phyloP scores from a whole-genome alignment of 305 asterid genomes.

The Stenogyne calaminthoides region DNA sequence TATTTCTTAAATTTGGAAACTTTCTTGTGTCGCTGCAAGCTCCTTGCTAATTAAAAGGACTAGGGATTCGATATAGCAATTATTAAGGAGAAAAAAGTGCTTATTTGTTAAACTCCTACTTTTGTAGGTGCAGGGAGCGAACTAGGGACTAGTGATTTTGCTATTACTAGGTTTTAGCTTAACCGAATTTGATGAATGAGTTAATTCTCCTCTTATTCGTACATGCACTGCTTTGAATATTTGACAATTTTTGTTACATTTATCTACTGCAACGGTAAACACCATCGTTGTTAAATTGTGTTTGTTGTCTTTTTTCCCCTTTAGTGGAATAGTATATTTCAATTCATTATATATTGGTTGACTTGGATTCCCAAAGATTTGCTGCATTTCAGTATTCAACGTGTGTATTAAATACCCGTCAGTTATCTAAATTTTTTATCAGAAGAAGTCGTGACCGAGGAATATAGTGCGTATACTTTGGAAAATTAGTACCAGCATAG shows the following conservation, averaged over 20 bases:
- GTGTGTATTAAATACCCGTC: neutral
- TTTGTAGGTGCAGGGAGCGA: neutral
- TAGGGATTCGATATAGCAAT: neutral
- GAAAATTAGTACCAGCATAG: neutral
- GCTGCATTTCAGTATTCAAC: constrained; percentile 8
- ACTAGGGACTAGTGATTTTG: neutral
- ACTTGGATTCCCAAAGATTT: constrained; percentile 28
- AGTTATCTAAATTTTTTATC: neutral
- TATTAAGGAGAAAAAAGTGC: neutral
- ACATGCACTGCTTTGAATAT: neutral
- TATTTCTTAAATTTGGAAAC: neutral
- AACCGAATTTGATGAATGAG: neutral
- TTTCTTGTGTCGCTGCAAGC: neutral
- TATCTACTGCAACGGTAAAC: constrained; percentile 14
- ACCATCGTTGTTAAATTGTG: neutral
- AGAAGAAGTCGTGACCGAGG: constrained; percentile 9
- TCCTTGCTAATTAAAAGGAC: neutral
- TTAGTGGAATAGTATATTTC: neutral
- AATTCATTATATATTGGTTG: constrained; percentile 12
- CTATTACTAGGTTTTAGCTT: neutral
- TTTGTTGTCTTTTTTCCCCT: neutral
- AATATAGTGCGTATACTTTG: constrained; percentile 6
- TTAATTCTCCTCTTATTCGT: neutral
- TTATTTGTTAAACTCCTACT: neutral
- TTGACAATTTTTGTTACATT: neutral